A percentile compares a stretch with the other conserved stretches of the same genome.
These are phyloP conservation scores for Ustilago trichophora DNA, from an alignment of 1,284 basidiomycete genomes.

Conservation along the genomic window DNA sequence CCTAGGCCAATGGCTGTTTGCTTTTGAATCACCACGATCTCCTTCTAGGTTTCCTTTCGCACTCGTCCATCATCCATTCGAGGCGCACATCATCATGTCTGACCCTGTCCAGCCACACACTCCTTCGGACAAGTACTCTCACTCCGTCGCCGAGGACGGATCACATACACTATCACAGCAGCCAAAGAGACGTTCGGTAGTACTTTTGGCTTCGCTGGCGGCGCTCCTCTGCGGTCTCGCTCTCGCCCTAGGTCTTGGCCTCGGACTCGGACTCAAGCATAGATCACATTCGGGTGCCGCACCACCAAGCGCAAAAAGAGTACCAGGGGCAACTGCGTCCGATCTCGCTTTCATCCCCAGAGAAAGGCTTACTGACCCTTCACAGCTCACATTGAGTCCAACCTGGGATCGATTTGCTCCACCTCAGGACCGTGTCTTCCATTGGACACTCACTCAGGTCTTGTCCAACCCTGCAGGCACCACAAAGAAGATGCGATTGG, in stretches of 20 bases:
- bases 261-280: conserved; percentile 65
- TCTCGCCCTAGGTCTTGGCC: conserved; percentile 68
- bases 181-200: background rate
- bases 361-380: conserved; percentile 26
- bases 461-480: conserved; percentile 47
- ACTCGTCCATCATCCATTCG: too few relatives aligned
- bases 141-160: conserved; percentile 9
- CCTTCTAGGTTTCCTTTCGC: too few relatives aligned
- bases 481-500: conserved; percentile 50
- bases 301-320: background rate
- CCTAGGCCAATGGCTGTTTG: too few relatives aligned
- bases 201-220: background rate
- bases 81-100: background rate
- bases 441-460: conserved; percentile 49
- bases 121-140: conserved; percentile 6
- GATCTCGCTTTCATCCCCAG: conserved; percentile 53
- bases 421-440: conserved; percentile 46
- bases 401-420: conserved; percentile 44
- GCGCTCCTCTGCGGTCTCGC: conserved; percentile 59
- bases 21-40: too few relatives aligned
- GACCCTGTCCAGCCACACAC: background rate
- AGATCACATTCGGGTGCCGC: conserved; percentile 20
- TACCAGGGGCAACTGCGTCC: conserved; percentile 21
- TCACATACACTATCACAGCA: background rate
- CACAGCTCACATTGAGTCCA: conserved; percentile 38